Base-by-base conservation (phyloP, 441 rosid genomes). In the Lepidium campestre region DNA sequence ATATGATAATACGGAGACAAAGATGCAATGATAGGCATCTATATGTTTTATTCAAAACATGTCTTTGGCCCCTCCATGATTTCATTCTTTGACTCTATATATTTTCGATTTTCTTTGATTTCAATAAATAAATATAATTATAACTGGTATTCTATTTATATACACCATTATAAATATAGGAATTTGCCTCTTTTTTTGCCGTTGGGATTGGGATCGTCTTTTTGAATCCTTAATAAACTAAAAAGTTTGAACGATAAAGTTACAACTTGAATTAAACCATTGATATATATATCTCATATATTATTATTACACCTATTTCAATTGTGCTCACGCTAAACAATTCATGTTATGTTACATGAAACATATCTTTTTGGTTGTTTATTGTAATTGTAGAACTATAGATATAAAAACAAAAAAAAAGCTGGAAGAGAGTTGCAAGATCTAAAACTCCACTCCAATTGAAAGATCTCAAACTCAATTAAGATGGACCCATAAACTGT, bases 31-130 rank as follows among this genome's bases (percentile, higher is more conserved):
- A 67, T 73, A 61, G 31, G 69, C 73, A 73, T 73, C 46, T 54
- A 61, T 73, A 62, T 73, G 77, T 73, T 67, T 54, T 46, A 61
- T 34, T 42, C 67, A 72, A 47, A 53, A 67, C 77, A 73, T 61
- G n/a, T 48, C 54, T 57, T 67, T 73, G 69, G 69, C 17, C 73
- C 77, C 69, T 73, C 73, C 65, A 61, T 73, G 73, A 73, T 73
- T 60, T 73, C 77, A 39, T 67, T 62, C 69, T 62, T 73, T 67
- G 77, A 73, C 73, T 55, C 57, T 50, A 36, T 32, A 2, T 23
- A 35, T 34, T 48, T 15, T 8, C 4, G 27, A 37, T 25, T 57
- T 49, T 32, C 1, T 17, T 52, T 59, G 18, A 18, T 31, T 13
- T 18, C 13, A 32, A 5, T 7, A 25, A 35, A 45, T 29, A n/a